Conservation (phyloP, 805 yeast species). For the Hanseniaspora pseudoguilliermondii region DNA sequence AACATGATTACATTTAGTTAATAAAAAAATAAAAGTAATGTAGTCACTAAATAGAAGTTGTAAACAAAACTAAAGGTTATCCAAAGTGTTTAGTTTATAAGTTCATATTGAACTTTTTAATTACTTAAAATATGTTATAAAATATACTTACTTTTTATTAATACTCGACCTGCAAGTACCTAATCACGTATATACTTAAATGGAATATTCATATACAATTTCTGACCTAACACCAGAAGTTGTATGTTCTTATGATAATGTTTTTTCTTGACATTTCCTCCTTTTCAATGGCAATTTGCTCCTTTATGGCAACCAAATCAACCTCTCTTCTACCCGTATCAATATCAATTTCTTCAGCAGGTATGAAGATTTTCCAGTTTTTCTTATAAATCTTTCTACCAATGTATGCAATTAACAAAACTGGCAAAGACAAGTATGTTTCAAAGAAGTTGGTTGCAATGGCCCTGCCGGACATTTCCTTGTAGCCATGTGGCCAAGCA, state of each 20-base stretch:
- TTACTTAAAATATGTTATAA: no score
- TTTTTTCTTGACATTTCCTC: constrained; percentile 34
- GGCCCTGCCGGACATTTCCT: constrained; percentile 33
- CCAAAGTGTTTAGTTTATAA: no score
- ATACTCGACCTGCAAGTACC: background rate
- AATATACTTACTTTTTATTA: background rate
- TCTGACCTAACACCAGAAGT: constrained; percentile 35
- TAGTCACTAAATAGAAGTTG: no score
- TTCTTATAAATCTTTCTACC: constrained; percentile 45
- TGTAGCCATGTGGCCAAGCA: constrained; percentile 48
- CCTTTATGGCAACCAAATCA: constrained; percentile 35
- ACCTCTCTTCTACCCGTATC: constrained; percentile 12
- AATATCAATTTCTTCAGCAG: constrained; percentile 8
- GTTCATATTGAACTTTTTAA: no score
- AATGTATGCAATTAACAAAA: constrained; percentile 43
- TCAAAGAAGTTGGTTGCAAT: constrained; percentile 47
- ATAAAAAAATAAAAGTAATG: no score
- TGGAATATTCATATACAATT: background rate
- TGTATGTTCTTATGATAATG: constrained; percentile 33
- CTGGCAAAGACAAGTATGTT: constrained; percentile 52
- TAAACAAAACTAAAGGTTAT: no score
- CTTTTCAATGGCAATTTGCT: constrained; percentile 42
- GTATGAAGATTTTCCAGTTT: constrained; percentile 28
- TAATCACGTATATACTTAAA: background rate
- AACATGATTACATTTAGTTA: no score